Conservation (phyloP, 202 grass and related monocot genomes). For the Setaria italica region DNA sequence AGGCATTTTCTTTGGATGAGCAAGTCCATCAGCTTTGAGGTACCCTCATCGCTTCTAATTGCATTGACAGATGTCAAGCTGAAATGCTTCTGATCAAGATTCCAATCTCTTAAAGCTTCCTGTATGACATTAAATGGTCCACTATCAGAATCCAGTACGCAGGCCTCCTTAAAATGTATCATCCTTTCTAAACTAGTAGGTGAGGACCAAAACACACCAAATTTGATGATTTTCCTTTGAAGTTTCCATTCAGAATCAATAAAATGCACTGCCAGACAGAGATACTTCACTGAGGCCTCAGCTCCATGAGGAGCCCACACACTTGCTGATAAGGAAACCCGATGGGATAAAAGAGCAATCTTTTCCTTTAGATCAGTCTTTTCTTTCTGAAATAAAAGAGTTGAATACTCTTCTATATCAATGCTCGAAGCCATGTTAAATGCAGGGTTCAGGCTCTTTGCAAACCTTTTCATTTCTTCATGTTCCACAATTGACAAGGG, state of each 20-base stretch:
- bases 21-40: slow-evolving; percentile 47
- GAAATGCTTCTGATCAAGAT: slow-evolving; percentile 65
- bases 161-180: slow-evolving; percentile 52
- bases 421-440: slow-evolving; percentile 62
- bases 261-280: slow-evolving; percentile 55
- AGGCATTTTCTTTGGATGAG: slow-evolving; percentile 45
- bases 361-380: slow-evolving; percentile 60
- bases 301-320: slow-evolving; percentile 52
- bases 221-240: slow-evolving; percentile 68
- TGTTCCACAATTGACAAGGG: slow-evolving; percentile 60
- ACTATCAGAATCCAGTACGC: slow-evolving; percentile 45
- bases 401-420: slow-evolving; percentile 59
- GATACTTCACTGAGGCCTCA: slow-evolving; percentile 48
- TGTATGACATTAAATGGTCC: slow-evolving; percentile 54
- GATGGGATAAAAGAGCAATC: slow-evolving; percentile 47
- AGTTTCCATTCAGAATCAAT: slow-evolving; percentile 64
- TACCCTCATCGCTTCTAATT: slow-evolving; percentile 38
- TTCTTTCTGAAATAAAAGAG: slow-evolving; percentile 60
- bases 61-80: slow-evolving; percentile 49
- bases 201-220: slow-evolving; percentile 52
- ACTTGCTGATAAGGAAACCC: slow-evolving; percentile 60
- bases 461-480: slow-evolving; percentile 63
- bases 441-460: slow-evolving; percentile 55
- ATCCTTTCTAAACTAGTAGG: slow-evolving; percentile 57
- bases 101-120: slow-evolving; percentile 65